phyloP scores from a whole-genome alignment of 1,139 yeast genomes.

The Debaryomyces subglobosus region DNA sequence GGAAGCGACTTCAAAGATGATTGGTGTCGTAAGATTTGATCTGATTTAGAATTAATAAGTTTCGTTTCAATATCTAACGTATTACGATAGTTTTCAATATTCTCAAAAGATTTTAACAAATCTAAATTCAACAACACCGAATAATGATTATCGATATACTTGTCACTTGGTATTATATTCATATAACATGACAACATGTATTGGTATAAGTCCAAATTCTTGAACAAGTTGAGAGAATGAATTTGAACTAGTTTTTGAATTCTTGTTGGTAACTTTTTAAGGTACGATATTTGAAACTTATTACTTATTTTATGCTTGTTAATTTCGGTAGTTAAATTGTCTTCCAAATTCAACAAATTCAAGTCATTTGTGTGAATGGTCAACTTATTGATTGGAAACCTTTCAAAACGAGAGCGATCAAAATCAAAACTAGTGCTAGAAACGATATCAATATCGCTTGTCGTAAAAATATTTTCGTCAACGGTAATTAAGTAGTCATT shows the following conservation, averaged over 20 bases:
- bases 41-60: slow-evolving; percentile 35
- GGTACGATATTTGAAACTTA: slow-evolving; percentile 24
- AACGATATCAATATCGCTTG: slow-evolving; percentile 25
- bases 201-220: slow-evolving; percentile 38
- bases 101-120: slow-evolving; percentile 44
- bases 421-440: slow-evolving; percentile 18
- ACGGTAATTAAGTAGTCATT: slow-evolving; percentile 42
- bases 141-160: slow-evolving; percentile 40
- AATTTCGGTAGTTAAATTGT: slow-evolving; percentile 33
- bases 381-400: slow-evolving; percentile 41
- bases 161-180: slow-evolving; percentile 35
- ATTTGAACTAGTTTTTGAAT: slow-evolving; percentile 40
- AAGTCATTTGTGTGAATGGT: slow-evolving; percentile 44
- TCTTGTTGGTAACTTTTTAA: slow-evolving; percentile 38
- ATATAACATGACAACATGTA: slow-evolving; percentile 48
- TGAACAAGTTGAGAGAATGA: slow-evolving; percentile 37
- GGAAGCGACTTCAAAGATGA: slow-evolving; percentile 34
- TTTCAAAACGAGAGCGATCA: slow-evolving; percentile 24
- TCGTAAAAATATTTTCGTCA: slow-evolving; percentile 41
- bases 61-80: slow-evolving; percentile 33
- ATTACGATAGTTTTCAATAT: slow-evolving; percentile 32
- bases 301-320: slow-evolving; percentile 27
- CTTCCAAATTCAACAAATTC: slow-evolving; percentile 38
- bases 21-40: slow-evolving; percentile 37
- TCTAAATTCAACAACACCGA: slow-evolving; percentile 39